Evolutionary conservation across 169 alveolate genomes (phyloP).

Genomic region (Ichthyophthirius multifiliis): DNA sequence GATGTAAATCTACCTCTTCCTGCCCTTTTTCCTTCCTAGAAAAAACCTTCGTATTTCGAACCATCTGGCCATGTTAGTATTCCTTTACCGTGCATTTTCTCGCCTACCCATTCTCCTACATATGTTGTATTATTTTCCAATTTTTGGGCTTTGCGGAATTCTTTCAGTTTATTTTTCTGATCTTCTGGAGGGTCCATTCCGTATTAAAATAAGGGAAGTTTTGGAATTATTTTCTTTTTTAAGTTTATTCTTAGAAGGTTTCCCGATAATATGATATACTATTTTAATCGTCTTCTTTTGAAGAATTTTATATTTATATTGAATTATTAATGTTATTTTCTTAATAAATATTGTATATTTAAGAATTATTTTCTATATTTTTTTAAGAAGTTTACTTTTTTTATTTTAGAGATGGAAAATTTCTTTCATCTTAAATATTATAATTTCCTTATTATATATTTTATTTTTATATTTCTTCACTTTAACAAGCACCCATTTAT

Average conservation of each 20-base stretch:
- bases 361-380: neutral
- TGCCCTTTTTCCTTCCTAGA: neutral
- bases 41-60: conserved; percentile 19
- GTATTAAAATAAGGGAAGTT: neutral
- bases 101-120: conserved; percentile 8
- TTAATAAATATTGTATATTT: too few relatives aligned
- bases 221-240: neutral
- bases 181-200: conserved; percentile 1
- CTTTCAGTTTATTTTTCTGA: neutral
- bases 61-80: conserved; percentile 22
- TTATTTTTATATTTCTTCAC: neutral
- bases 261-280: neutral
- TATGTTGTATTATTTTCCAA: neutral
- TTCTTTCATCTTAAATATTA: neutral
- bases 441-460: neutral
- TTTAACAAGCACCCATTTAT: neutral
- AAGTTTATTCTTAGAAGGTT: neutral
- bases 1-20: conserved; percentile 52
- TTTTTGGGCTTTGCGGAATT: neutral
- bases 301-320: neutral
- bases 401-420: neutral
- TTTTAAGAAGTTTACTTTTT: neutral
- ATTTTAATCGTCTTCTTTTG: neutral
- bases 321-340: neutral
- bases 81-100: conserved; percentile 18